Evolutionary conservation across 2,329 filamentous ascomycete species (phyloP).

Genomic region (Fusarium tanahbumbuense): DNA sequence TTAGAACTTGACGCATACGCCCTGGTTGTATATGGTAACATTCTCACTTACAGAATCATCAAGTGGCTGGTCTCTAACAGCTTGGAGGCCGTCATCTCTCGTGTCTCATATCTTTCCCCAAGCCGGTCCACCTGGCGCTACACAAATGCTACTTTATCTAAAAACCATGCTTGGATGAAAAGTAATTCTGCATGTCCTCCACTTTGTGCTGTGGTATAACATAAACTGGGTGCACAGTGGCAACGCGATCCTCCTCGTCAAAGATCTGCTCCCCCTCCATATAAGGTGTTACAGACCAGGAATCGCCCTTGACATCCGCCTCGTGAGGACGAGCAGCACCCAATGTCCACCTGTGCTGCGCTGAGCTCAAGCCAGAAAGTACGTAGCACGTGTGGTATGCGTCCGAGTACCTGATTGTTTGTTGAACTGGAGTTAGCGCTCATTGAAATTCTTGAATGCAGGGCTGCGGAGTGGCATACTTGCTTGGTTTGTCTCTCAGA

Average conservation of each 20-base stretch:
- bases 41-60: neutral
- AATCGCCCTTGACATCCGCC: conserved; percentile 52
- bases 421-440: conserved; percentile 37
- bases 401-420: conserved; percentile 73
- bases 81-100: conserved; percentile 9
- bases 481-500: conserved; percentile 91
- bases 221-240: conserved; percentile 83
- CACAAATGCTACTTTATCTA: conserved; percentile 50
- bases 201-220: conserved; percentile 80
- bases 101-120: conserved; percentile 14
- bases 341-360: conserved; percentile 75
- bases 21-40: conserved; percentile 7
- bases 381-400: conserved; percentile 95
- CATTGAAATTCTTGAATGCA: conserved; percentile 26
- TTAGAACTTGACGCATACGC: neutral
- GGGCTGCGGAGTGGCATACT: conserved; percentile 64
- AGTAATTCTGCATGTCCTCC: conserved; percentile 73
- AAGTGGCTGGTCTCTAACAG: conserved; percentile 7
- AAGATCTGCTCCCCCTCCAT: conserved; percentile 71
- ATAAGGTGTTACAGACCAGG: conserved; percentile 62
- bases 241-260: conserved; percentile 76
- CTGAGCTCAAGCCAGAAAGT: conserved; percentile 83
- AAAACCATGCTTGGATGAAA: conserved; percentile 68
- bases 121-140: conserved; percentile 1
- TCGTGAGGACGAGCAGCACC: conserved; percentile 49